Percentiles rank a stretch among this genome's conserved stretches.
Conservation (phyloP, 2,329 filamentous ascomycete species). For the Aspergillus sojae region DNA sequence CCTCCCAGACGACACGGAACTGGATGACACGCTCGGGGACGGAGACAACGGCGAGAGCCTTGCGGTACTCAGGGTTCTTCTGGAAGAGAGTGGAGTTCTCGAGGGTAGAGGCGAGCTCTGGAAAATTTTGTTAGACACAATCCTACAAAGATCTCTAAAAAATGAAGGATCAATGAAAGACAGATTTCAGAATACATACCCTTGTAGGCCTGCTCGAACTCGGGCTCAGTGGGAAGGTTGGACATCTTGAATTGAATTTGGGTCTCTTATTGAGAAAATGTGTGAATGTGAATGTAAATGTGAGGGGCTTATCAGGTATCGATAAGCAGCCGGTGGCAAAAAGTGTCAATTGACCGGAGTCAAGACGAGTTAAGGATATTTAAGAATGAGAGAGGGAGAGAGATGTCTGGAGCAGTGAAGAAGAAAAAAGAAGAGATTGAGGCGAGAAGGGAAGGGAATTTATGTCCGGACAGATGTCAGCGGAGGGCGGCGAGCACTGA, state of each 20-base stretch:
- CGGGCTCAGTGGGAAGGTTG: slow-evolving; percentile 83
- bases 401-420: slow-evolving; percentile 16
- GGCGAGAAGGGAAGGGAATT: slow-evolving; percentile 16
- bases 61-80: slow-evolving; percentile 92
- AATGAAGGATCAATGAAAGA: neutral
- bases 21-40: slow-evolving; percentile 95
- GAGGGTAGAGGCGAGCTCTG: slow-evolving; percentile 92
- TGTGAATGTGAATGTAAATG: neutral
- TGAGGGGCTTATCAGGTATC: slow-evolving; percentile 11
- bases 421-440: slow-evolving; percentile 11
- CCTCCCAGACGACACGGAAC: slow-evolving; percentile 96
- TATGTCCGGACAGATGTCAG: slow-evolving; percentile 8
- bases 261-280: neutral
- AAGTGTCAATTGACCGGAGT: slow-evolving; percentile 5
- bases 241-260: slow-evolving; percentile 62
- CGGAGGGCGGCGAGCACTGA: slow-evolving; percentile 17
- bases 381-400: slow-evolving; percentile 16
- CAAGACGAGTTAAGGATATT: slow-evolving; percentile 10
- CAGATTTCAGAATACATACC: slow-evolving; percentile 56
- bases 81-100: slow-evolving; percentile 91
- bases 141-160: neutral
- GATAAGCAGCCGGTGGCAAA: slow-evolving; percentile 12
- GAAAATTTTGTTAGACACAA: neutral
- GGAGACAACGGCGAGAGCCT: slow-evolving; percentile 81
- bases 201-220: slow-evolving; percentile 98